phyloP scores from a whole-genome alignment of 2,329 filamentous ascomycete genomes.

The Rutstroemia sp. region DNA sequence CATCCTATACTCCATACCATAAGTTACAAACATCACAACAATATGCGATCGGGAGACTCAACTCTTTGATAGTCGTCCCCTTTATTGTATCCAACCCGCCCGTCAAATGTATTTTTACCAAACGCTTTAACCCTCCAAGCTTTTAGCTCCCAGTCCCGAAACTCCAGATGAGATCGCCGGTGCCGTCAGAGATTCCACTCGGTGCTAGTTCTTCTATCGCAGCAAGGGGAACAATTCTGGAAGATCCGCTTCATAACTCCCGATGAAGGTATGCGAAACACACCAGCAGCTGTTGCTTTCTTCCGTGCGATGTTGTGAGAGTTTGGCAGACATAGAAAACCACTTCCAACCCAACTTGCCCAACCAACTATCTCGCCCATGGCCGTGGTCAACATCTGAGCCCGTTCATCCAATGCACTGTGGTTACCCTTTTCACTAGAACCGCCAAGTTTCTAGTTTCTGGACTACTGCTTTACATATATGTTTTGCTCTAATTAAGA shows the following conservation, averaged over 20 bases:
- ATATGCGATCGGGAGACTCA: constrained; percentile 5
- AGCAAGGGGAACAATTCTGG: constrained; percentile 26
- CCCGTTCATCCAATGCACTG: not conserved
- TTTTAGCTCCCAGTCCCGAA: not conserved
- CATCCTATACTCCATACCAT: no score
- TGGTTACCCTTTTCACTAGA: not conserved
- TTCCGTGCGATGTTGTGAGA: not conserved
- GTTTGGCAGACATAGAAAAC: not conserved
- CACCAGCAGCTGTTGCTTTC: not conserved
- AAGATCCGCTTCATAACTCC: constrained; percentile 13
- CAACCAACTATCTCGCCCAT: not conserved
- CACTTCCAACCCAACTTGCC: not conserved
- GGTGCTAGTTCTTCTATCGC: constrained; percentile 24
- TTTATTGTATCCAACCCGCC: not conserved
- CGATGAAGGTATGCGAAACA: constrained; percentile 28
- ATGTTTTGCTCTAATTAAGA: not conserved
- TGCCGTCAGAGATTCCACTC: constrained; percentile 21
- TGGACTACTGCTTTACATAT: not conserved
- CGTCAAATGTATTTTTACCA: constrained; percentile 4
- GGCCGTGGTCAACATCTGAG: not conserved
- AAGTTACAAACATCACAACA: not conserved
- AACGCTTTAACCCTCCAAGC: not conserved
- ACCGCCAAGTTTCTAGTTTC: not conserved
- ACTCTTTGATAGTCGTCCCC: not conserved
- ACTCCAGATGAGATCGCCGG: constrained; percentile 28